phyloP scores from a whole-genome alignment of 495 filamentous ascomycete species.

The Aspergillus panamensis region DNA sequence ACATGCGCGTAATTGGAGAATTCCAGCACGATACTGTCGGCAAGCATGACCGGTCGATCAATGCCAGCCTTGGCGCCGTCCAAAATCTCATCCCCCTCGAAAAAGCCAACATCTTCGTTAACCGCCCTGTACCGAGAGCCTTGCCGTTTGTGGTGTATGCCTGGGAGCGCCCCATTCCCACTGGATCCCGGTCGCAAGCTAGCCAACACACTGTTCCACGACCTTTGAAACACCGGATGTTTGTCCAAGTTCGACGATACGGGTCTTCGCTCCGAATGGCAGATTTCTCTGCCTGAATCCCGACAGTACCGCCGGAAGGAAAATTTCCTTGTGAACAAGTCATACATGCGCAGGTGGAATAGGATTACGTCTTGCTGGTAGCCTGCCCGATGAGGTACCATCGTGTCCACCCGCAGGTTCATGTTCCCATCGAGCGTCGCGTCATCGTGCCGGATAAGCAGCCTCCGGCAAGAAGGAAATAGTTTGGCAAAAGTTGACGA shows the following conservation, averaged over 20 bases:
- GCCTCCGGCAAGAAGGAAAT: slow-evolving; percentile 77
- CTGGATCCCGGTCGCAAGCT: slow-evolving; percentile 59
- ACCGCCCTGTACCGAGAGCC: slow-evolving; percentile 60
- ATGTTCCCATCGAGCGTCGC: slow-evolving; percentile 92
- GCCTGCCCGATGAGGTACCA: slow-evolving; percentile 55
- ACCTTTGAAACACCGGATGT: slow-evolving; percentile 59
- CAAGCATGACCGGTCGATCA: slow-evolving; percentile 40
- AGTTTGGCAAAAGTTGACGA: slow-evolving; percentile 79
- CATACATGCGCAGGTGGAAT: slow-evolving; percentile 95
- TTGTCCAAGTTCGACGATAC: slow-evolving; percentile 47
- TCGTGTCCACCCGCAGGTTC: slow-evolving; percentile 89
- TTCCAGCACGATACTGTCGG: slow-evolving; percentile 80
- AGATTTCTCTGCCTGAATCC: slow-evolving; percentile 90
- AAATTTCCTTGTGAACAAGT: slow-evolving; percentile 80
- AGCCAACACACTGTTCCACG: slow-evolving; percentile 71
- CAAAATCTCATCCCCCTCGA: slow-evolving; percentile 29
- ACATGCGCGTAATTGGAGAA: slow-evolving; percentile 98
- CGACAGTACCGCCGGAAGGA: slow-evolving; percentile 89
- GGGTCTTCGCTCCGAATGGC: slow-evolving; percentile 75
- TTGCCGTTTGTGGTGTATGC: slow-evolving; percentile 33
- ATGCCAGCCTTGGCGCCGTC: slow-evolving; percentile 15
- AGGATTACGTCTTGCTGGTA: slow-evolving; percentile 67
- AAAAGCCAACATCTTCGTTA: slow-evolving; percentile 51
- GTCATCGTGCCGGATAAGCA: slow-evolving; percentile 89
- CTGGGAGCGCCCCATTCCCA: slow-evolving; percentile 23